phyloP scores from a whole-genome alignment of 345 rosid species.

The Sapria himalayana region DNA sequence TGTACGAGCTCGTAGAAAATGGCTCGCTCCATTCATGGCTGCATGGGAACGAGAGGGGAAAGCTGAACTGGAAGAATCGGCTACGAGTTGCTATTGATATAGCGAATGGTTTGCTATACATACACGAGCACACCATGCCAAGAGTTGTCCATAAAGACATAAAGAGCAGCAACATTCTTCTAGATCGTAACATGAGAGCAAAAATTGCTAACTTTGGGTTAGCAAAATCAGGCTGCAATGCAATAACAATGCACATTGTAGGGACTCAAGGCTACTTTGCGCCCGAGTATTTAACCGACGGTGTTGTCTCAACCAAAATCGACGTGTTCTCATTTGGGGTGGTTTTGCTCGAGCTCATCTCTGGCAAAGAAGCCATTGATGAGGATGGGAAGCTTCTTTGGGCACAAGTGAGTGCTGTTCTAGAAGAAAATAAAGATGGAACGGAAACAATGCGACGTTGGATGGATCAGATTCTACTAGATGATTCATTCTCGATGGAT shows the following conservation, averaged over 20 bases:
- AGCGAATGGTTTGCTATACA: constrained; percentile 53
- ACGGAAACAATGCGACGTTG: constrained; percentile 16
- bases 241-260: constrained; percentile 52
- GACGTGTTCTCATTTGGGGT: constrained; percentile 60
- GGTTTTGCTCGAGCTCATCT: constrained; percentile 44
- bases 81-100: constrained; percentile 29
- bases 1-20: constrained; percentile 35
- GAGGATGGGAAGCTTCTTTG: constrained; percentile 28
- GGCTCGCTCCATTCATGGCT: constrained; percentile 45
- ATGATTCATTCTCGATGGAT: constrained; percentile 21
- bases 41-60: constrained; percentile 13
- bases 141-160: constrained; percentile 58
- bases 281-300: constrained; percentile 41
- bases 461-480: constrained; percentile 21
- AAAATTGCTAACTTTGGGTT: constrained; percentile 56
- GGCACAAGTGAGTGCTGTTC: constrained; percentile 14
- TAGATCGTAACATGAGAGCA: constrained; percentile 42
- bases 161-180: constrained; percentile 41
- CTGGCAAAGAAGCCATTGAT: constrained; percentile 31
- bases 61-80: constrained; percentile 33
- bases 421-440: constrained; percentile 21
- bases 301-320: constrained; percentile 42
- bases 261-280: constrained; percentile 70
- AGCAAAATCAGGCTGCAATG: constrained; percentile 60
- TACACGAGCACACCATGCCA: constrained; percentile 53